Conservation (phyloP, 352 stramenopile genomes). For the Phytophthora ohioensis region DNA sequence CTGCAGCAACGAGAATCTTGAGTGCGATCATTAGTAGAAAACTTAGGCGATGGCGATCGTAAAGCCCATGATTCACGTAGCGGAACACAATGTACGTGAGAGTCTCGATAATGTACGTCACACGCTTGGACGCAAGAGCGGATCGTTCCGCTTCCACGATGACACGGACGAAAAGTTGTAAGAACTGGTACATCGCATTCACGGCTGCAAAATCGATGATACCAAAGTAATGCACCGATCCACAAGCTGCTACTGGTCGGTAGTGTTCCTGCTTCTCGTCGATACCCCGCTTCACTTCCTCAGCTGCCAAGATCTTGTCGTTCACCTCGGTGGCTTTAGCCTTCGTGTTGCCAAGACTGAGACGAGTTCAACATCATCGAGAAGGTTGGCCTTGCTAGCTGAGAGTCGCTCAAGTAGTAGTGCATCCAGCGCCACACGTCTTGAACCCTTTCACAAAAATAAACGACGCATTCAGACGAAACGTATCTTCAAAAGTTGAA, state of each 20-base stretch:
- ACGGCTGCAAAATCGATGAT: slow-evolving; percentile 89
- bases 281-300: slow-evolving; percentile 89
- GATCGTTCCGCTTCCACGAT: slow-evolving; percentile 89
- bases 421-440: slow-evolving; percentile 73
- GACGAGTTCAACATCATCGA: slow-evolving; percentile 91
- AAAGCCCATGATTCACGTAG: slow-evolving; percentile 81
- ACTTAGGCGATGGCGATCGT: slow-evolving; percentile 77
- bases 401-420: slow-evolving; percentile 88
- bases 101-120: slow-evolving; percentile 88
- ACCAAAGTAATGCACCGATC: slow-evolving; percentile 90
- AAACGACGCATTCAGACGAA: no score
- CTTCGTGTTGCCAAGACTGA: slow-evolving; percentile 89
- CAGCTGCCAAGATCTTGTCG: slow-evolving; percentile 89
- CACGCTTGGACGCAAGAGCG: slow-evolving; percentile 82
- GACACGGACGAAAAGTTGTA: slow-evolving; percentile 82
- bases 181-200: slow-evolving; percentile 95
- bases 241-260: slow-evolving; percentile 87
- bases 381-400: slow-evolving; percentile 85
- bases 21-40: slow-evolving; percentile 77
- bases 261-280: slow-evolving; percentile 94
- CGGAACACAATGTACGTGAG: slow-evolving; percentile 87
- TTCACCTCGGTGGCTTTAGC: slow-evolving; percentile 92
- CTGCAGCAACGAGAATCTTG: slow-evolving; percentile 79
- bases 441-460: no score
- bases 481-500: no score